phyloP scores from a whole-genome alignment of 106 monocot species.

The Dioscorea zingiberensis region DNA sequence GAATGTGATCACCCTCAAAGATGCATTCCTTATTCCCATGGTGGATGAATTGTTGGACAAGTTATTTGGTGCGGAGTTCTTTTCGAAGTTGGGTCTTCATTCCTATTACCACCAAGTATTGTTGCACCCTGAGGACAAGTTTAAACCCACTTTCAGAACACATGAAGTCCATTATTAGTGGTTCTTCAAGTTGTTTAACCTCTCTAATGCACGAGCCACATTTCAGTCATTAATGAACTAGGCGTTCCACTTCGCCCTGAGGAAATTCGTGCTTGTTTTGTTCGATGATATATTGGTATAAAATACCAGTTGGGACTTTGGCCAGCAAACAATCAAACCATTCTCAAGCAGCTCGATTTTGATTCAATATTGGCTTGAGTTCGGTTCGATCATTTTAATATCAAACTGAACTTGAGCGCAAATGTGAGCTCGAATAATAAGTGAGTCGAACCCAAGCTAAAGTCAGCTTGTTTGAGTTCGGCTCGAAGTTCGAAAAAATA shows the following conservation, averaged over 20 bases:
- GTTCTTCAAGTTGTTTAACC: conserved; percentile 6
- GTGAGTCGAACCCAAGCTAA: no score
- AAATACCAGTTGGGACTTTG: neutral
- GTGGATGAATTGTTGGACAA: conserved; percentile 14
- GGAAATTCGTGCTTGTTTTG: conserved; percentile 5
- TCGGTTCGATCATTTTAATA: no score
- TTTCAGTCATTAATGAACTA: conserved; percentile 12
- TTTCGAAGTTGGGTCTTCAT: conserved; percentile 6
- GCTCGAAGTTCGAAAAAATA: no score
- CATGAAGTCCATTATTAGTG: conserved; percentile 10
- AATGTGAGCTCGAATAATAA: no score
- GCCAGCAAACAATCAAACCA: no score
- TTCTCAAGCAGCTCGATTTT: no score
- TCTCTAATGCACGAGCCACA: conserved; percentile 9
- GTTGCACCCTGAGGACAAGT: neutral
- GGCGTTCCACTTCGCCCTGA: neutral
- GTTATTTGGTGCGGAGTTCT: neutral
- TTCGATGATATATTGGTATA: conserved; percentile 3
- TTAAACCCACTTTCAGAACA: conserved; percentile 8
- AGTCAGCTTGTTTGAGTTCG: no score
- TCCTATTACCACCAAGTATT: conserved; percentile 18
- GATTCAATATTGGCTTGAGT: no score
- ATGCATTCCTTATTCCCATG: conserved; percentile 13
- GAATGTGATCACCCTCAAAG: conserved; percentile 2
- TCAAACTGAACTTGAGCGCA: no score